Evolutionary conservation across 2,329 filamentous ascomycete species (phyloP).

Genomic region (Bipolaris cookei): DNA sequence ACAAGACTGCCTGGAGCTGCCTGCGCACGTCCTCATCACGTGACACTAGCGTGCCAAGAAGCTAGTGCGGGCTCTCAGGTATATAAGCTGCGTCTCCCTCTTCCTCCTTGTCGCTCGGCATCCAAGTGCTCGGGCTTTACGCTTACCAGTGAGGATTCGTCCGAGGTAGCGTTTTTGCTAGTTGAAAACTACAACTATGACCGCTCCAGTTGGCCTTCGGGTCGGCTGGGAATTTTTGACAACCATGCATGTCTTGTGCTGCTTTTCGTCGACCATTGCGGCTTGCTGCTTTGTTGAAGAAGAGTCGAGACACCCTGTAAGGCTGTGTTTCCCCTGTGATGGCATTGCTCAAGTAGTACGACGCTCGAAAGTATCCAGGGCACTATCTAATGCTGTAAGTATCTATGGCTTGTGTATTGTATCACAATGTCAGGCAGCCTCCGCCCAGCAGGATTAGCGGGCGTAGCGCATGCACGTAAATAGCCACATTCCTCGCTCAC

Average conservation of each 20-base stretch:
- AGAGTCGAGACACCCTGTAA: conserved; percentile 17
- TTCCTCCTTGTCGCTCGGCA: conserved; percentile 12
- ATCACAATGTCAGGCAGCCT: too few species aligned
- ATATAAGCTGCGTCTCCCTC: conserved; percentile 15
- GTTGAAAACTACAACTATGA: conserved; percentile 84
- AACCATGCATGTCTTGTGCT: conserved; percentile 40
- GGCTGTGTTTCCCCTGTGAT: neutral
- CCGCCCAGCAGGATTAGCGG: too few species aligned
- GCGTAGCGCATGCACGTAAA: too few species aligned
- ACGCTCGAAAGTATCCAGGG: neutral
- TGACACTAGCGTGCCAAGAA: conserved; percentile 30
- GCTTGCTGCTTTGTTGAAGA: conserved; percentile 40
- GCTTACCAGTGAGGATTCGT: conserved; percentile 86
- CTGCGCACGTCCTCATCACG: conserved; percentile 13
- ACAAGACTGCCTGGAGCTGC: neutral
- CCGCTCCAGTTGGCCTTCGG: conserved; percentile 74
- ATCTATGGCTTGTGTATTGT: too few species aligned
- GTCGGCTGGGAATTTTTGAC: conserved; percentile 83
- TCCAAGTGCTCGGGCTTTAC: conserved; percentile 74
- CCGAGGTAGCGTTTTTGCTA: conserved; percentile 89
- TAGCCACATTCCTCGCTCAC: too few species aligned
- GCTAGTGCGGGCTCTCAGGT: conserved; percentile 6
- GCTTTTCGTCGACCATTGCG: conserved; percentile 41
- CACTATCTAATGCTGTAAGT: too few species aligned
- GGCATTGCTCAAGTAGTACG: too few species aligned